Base-by-base conservation (phyloP, 805 yeast genomes). In the Kazachstania kunashirensis region DNA sequence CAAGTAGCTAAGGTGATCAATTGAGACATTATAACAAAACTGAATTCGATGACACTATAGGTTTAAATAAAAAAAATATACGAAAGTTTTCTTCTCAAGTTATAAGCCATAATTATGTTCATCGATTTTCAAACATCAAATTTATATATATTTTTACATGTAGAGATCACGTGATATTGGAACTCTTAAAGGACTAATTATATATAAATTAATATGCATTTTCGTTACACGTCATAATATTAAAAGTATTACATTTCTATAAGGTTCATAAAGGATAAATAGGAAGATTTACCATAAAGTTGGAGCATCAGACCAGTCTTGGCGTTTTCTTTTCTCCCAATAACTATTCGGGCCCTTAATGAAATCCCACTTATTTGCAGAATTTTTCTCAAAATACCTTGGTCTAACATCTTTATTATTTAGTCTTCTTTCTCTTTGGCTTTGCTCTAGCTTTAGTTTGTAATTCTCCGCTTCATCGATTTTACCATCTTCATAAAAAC, bases 1-100 rank as follows among this genome's bases (percentile, higher is more conserved):
- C 97, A 89, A 1, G 97, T 88, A 1, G 97, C 88, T 25, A 89
- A 66, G 0, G 96, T 89, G 33, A 88, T 77, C 39, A 81, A 70
- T 37, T 84, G 92, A 1, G 94, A 88, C 96, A 88, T 88, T 11
- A 16, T 31, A 11, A 18, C n/a, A n/a, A n/a, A n/a, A n/a, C n/a
- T n/a, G n/a, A n/a, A n/a, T n/a, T n/a, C n/a, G n/a, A n/a, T n/a
- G n/a, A n/a, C n/a, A n/a, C n/a, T n/a, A n/a, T n/a, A n/a, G n/a
- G n/a, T n/a, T n/a, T n/a, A n/a, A n/a, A n/a, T n/a, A n/a, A n/a
- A n/a, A n/a, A n/a, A n/a, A n/a, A n/a, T n/a, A n/a, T n/a, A n/a
- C n/a, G n/a, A n/a, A n/a, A n/a, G n/a, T n/a, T n/a, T n/a, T n/a
- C n/a, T n/a, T n/a, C n/a, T n/a, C n/a, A n/a, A n/a, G n/a, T n/a